Conservation (phyloP, 345 rosid species). For the Populus alba region DNA sequence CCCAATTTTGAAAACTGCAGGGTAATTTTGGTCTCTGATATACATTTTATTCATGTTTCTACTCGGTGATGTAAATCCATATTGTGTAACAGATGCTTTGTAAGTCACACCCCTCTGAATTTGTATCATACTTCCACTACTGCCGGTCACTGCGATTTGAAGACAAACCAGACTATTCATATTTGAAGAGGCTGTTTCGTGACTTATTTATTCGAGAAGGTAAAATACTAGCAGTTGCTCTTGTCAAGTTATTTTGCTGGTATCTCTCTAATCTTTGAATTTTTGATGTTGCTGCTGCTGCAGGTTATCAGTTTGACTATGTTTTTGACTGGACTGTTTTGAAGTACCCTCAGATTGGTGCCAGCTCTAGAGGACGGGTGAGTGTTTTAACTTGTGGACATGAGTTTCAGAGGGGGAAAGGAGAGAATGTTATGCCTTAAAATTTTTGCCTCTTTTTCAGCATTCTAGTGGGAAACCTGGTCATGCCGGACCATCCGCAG, state of each 20-base stretch:
- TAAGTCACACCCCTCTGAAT: constrained; percentile 81
- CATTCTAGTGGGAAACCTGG: constrained; percentile 47
- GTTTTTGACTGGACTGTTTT: constrained; percentile 93
- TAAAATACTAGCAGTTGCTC: constrained; percentile 14
- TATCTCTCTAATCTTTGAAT: background rate
- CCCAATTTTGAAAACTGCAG: background rate
- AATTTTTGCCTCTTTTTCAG: constrained; percentile 14
- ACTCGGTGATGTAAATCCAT: background rate
- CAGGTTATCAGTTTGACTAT: constrained; percentile 89
- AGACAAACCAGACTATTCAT: constrained; percentile 95
- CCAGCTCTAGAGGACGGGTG: constrained; percentile 78
- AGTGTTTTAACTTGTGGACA: constrained; percentile 22
- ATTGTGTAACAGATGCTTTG: constrained; percentile 60
- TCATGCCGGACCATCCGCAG: constrained; percentile 62
- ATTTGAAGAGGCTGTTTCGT: constrained; percentile 86
- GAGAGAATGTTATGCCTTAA: background rate
- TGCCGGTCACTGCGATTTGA: constrained; percentile 94
- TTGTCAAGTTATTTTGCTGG: background rate
- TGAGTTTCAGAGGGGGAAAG: background rate
- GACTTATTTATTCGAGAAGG: constrained; percentile 95
- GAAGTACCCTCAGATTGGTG: constrained; percentile 80
- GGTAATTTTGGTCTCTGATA: background rate
- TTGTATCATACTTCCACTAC: constrained; percentile 91
- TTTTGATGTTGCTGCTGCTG: constrained; percentile 22
- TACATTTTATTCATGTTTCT: background rate